Base-by-base conservation (phyloP, 176 grass and related monocot species). In the Aegilops sharonensis region DNA sequence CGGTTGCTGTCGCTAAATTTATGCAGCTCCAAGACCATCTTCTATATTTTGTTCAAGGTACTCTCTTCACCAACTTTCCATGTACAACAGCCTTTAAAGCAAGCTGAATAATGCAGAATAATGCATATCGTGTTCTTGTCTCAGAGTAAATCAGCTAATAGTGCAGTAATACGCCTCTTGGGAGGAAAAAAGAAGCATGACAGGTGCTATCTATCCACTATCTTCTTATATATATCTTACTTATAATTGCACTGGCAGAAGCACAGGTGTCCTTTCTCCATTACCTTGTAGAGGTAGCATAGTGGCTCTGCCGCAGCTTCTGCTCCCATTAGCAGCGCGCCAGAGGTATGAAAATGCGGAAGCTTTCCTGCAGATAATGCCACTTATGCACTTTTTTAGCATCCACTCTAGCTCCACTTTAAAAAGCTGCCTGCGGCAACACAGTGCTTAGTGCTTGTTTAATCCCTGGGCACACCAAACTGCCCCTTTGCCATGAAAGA, bases 321-420 rank as follows among this genome's bases (percentile, higher is more conserved):
- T 87, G 68, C 60, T 11, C 68, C 76, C 68, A 91, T 91, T 88
- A 81, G 30, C 77, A 91, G 89, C 61, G 85, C 76, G 85, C 48
- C 89, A 81, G 76, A 63, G 81, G 82, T 80, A 81, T 88, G 84
- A 86, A 92, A 95, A 92, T 83, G 78, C 84, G 79, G 87, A 83
- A 85, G 87, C 86, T 94, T 97, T 94, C 90, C 69, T 57, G 90
- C 90, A 97, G 88, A 97, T 97, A 97, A 94, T 94, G 92, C 94
- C 92, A 97, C 76, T 87, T 82, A 89, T 89, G 81, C 87, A 82
- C 94, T 97, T 97, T 97, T 97, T 92, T 81, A 91, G 85, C 89
- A 77, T 84, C 81, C 77, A 88, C 84, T 91, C 85, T 63, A 80
- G 72, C 83, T 87, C 80, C 87, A 84, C 92, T 94, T 81, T 87